Evolutionary conservation across 148 eudicot species (phyloP).

Genomic region (Limonium bicolor): DNA sequence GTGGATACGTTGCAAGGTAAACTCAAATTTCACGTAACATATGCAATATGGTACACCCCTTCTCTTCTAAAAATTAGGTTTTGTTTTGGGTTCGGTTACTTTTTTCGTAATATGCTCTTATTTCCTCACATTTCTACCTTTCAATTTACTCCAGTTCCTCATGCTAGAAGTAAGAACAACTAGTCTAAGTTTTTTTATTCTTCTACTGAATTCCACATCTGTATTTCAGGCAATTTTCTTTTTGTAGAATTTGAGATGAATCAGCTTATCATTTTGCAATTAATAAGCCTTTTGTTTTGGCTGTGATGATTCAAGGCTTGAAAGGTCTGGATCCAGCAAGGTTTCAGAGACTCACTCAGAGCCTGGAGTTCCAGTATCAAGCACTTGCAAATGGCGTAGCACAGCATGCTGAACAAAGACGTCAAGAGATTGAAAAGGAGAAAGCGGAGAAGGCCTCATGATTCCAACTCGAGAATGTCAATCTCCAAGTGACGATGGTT

Average conservation of each 20-base stretch:
- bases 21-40: not conserved
- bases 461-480: too few relatives aligned
- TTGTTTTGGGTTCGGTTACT: not conserved
- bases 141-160: too few relatives aligned
- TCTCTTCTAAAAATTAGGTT: not conserved
- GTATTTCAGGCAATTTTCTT: too few relatives aligned
- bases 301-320: constrained; percentile 20
- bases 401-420: constrained; percentile 81
- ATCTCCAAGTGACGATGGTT: too few relatives aligned
- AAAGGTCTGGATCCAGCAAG: constrained; percentile 74
- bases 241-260: too few relatives aligned
- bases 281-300: not conserved
- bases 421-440: constrained; percentile 75
- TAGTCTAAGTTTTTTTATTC: not conserved
- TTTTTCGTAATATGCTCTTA: not conserved
- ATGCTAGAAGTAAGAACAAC: too few relatives aligned
- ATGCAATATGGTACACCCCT: not conserved
- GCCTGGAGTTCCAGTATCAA: constrained; percentile 70
- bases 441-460: constrained; percentile 52
- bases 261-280: not conserved
- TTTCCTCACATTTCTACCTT: not conserved
- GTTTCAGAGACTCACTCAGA: constrained; percentile 67
- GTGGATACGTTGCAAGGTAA: constrained; percentile 77
- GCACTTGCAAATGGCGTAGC: constrained; percentile 83
- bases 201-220: not conserved